Conservation (phyloP, 371 early-diverging fungal genomes). For the Saksenaea oblongispora region DNA sequence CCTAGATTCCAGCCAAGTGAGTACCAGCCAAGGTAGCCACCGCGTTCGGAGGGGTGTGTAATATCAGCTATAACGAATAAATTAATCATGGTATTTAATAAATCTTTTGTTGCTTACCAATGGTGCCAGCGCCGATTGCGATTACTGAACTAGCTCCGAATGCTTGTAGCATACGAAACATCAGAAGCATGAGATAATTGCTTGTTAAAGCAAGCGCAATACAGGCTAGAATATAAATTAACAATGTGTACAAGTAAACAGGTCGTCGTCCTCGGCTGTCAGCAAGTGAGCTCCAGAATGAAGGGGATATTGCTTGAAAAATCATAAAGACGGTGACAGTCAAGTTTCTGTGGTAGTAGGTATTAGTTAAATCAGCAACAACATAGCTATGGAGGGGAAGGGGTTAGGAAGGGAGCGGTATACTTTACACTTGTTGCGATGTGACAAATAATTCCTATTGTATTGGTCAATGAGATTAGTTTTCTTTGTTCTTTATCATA, state of each 20-base stretch:
- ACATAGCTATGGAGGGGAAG: neutral
- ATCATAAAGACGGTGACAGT: conserved; percentile 48
- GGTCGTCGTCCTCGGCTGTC: conserved; percentile 67
- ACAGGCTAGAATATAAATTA: conserved; percentile 62
- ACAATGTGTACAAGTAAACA: conserved; percentile 59
- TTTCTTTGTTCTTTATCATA: neutral
- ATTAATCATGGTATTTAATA: neutral
- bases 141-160: conserved; percentile 67
- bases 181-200: conserved; percentile 51
- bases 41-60: conserved; percentile 61
- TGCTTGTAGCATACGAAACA: conserved; percentile 66
- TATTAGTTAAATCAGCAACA: neutral
- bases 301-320: conserved; percentile 46
- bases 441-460: conserved; percentile 4
- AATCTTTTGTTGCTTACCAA: conserved; percentile 32
- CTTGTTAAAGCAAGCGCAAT: conserved; percentile 57
- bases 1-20: conserved; percentile 51
- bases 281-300: conserved; percentile 67
- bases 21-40: conserved; percentile 68
- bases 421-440: conserved; percentile 21
- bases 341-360: conserved; percentile 21
- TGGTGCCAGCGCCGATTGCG: conserved; percentile 69
- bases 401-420: neutral
- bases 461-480: neutral
- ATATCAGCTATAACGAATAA: conserved; percentile 44